These are phyloP conservation scores for Alisma plantagoaquatica DNA, from an alignment of 106 monocot genomes.

Conservation along the genomic window DNA sequence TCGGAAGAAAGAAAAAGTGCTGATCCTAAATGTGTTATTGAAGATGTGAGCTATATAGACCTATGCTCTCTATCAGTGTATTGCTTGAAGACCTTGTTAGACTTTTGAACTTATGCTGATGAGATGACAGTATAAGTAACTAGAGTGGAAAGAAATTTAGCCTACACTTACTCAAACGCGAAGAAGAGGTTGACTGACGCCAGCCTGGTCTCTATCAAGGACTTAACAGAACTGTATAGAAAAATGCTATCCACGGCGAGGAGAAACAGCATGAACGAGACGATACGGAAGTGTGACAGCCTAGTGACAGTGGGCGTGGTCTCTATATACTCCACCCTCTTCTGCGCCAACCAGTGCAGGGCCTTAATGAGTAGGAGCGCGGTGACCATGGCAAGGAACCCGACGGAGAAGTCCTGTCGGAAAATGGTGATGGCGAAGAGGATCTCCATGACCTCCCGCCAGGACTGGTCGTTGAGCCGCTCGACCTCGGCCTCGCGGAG, in stretches of 20 bases:
- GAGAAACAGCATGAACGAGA: slow-evolving; percentile 72
- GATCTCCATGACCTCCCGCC: slow-evolving; percentile 90
- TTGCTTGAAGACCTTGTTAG: no score
- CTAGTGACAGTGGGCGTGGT: slow-evolving; percentile 72
- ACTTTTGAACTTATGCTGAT: no score
- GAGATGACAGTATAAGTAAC: no score
- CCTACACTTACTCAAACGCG: slow-evolving; percentile 86
- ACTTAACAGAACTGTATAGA: slow-evolving; percentile 32
- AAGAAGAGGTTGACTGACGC: slow-evolving; percentile 78
- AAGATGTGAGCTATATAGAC: no score
- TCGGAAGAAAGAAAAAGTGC: no score
- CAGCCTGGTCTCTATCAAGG: slow-evolving; percentile 37
- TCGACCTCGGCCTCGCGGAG: slow-evolving; percentile 88
- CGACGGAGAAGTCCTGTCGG: slow-evolving; percentile 74
- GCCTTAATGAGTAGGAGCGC: slow-evolving; percentile 78
- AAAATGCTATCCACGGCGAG: slow-evolving; percentile 59
- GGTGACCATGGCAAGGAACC: slow-evolving; percentile 66
- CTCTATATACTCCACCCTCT: slow-evolving; percentile 87
- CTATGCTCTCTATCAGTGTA: no score
- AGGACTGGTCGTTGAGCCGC: slow-evolving; percentile 77
- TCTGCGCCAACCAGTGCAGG: slow-evolving; percentile 84
- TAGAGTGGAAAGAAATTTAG: no score
- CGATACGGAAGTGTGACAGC: slow-evolving; percentile 63
- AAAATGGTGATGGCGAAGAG: slow-evolving; percentile 90
- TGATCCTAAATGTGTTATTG: no score